Evolutionary conservation across 2,329 filamentous ascomycete species (phyloP).

Genomic region (Torrubiellomyces zombiae): DNA sequence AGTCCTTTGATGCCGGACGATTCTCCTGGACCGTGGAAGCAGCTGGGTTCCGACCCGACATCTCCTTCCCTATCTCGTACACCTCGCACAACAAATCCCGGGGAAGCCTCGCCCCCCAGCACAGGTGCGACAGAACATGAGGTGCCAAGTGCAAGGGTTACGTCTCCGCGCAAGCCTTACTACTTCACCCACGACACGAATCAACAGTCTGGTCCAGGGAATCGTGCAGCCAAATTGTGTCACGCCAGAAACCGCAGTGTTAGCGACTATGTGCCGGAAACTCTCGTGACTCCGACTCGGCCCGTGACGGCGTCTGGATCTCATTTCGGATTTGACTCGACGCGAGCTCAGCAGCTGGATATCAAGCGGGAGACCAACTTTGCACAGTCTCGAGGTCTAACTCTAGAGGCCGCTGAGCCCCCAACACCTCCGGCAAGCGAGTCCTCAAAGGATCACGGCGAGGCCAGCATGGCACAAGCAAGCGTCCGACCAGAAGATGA

Average conservation of each 20-base stretch:
- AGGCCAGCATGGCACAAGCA: constrained; percentile 24
- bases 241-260: constrained; percentile 67
- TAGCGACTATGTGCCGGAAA: constrained; percentile 73
- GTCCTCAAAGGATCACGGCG: constrained; percentile 33
- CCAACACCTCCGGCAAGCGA: constrained; percentile 76
- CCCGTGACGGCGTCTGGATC: constrained; percentile 58
- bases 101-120: constrained; percentile 25
- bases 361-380: constrained; percentile 66
- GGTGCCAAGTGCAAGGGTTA: constrained; percentile 27
- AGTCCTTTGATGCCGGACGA: constrained; percentile 53
- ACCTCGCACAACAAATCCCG: constrained; percentile 9
- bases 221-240: constrained; percentile 7
- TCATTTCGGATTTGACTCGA: constrained; percentile 23
- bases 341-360: constrained; percentile 26
- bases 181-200: no score
- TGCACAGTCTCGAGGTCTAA: constrained; percentile 60
- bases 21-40: constrained; percentile 51
- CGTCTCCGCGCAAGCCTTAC: constrained; percentile 15
- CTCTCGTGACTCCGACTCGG: constrained; percentile 49
- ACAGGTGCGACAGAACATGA: constrained; percentile 26
- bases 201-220: constrained; percentile 4
- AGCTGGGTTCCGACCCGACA: constrained; percentile 27
- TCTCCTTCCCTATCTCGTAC: constrained; percentile 21
- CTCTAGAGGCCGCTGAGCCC: constrained; percentile 38
- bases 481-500: constrained; percentile 35